Evolutionary conservation across 140 eudicot genomes (phyloP).

Genomic region (Ambrosia hybrid): DNA sequence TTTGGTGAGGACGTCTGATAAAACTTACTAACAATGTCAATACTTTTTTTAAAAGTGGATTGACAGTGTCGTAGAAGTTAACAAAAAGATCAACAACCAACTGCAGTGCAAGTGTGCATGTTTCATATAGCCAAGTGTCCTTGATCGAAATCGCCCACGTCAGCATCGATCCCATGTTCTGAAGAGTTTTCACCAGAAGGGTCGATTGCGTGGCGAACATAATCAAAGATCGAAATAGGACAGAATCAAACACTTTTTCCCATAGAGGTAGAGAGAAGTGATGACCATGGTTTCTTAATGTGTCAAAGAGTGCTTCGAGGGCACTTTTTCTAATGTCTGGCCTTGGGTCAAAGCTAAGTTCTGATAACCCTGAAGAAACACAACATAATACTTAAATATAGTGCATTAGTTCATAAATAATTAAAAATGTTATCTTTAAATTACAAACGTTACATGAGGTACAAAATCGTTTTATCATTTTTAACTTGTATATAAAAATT

Average conservation of each 20-base stretch:
- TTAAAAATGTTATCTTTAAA: not conserved
- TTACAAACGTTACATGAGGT: not conserved
- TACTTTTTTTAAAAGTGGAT: conserved; percentile 83
- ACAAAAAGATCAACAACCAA: conserved; percentile 91
- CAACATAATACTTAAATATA: conserved; percentile 21
- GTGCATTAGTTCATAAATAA: conserved; percentile 2
- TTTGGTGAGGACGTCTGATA: conserved; percentile 93
- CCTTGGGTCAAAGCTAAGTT: conserved; percentile 93
- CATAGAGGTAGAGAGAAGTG: conserved; percentile 86
- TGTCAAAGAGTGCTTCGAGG: conserved; percentile 81
- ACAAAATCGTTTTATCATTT: not conserved
- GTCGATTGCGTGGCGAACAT: conserved; percentile 88
- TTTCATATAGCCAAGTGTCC: conserved; percentile 97
- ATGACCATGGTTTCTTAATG: conserved; percentile 87
- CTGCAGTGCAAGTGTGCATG: conserved; percentile 94
- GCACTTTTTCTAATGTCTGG: conserved; percentile 89
- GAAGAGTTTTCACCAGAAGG: conserved; percentile 59
- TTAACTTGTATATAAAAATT: not conserved
- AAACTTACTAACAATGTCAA: conserved; percentile 71
- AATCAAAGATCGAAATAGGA: conserved; percentile 89
- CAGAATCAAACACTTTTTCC: conserved; percentile 96
- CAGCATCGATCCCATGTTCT: conserved; percentile 49
- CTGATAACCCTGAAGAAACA: conserved; percentile 72
- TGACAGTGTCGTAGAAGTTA: conserved; percentile 76
- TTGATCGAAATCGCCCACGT: conserved; percentile 65